Conservation (phyloP, 805 yeast species). For the Saccharomycopsis javanensis region DNA sequence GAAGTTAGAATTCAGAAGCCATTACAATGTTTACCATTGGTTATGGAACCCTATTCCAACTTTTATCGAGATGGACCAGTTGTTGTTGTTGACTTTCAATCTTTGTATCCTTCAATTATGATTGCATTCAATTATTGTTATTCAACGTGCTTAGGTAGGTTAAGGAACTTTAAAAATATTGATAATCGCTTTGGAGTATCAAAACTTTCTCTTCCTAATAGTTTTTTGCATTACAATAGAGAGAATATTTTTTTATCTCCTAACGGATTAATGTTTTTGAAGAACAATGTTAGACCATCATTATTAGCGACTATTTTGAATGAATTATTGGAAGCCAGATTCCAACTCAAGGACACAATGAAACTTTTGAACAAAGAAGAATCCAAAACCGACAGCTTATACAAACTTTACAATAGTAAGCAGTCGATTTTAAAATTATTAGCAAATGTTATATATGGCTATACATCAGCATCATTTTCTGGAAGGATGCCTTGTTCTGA, state of each 20-base stretch:
- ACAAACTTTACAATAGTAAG: constrained; percentile 49
- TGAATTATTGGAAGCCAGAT: constrained; percentile 72
- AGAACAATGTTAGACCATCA: constrained; percentile 56
- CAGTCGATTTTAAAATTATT: constrained; percentile 82
- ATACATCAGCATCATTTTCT: constrained; percentile 86
- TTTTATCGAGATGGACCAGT: constrained; percentile 76
- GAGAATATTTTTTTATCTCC: constrained; percentile 63
- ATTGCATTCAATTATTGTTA: constrained; percentile 88
- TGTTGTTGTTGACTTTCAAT: constrained; percentile 85
- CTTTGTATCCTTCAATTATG: constrained; percentile 85
- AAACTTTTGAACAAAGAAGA: constrained; percentile 28
- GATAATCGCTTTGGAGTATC: constrained; percentile 29
- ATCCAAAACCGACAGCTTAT: constrained; percentile 34
- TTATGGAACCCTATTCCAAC: constrained; percentile 84
- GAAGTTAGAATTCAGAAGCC: constrained; percentile 82
- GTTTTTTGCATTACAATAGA: constrained; percentile 38
- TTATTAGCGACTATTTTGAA: constrained; percentile 73
- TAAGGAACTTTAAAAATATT: constrained; percentile 31
- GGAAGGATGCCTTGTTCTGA: constrained; percentile 98
- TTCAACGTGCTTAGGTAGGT: constrained; percentile 58
- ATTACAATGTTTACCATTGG: constrained; percentile 77
- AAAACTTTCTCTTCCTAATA: constrained; percentile 42
- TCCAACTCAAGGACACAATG: constrained; percentile 72
- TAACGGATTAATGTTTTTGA: constrained; percentile 75
- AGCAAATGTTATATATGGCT: constrained; percentile 95